Evolutionary conservation across 1,284 basidiomycete genomes (phyloP).

Genomic region (Phylloporus gajari): DNA sequence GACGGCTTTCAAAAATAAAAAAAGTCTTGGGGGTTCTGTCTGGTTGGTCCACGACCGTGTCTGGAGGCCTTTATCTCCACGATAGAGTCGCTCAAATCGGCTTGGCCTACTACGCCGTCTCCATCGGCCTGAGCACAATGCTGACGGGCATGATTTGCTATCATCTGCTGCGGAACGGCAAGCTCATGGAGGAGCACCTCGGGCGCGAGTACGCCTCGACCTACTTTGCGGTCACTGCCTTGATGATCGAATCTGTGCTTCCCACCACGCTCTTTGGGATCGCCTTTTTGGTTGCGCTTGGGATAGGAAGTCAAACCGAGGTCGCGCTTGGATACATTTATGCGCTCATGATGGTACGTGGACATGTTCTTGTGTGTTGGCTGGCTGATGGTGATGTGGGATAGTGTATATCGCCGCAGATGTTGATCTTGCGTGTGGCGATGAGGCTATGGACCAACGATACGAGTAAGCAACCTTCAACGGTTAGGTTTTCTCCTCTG

Average conservation of each 20-base stretch:
- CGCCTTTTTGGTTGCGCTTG: constrained; percentile 15
- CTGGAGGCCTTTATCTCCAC: constrained; percentile 10
- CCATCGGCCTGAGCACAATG: constrained; percentile 16
- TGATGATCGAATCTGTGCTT: constrained; percentile 26
- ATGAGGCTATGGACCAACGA: constrained; percentile 20
- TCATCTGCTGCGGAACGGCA: constrained; percentile 15
- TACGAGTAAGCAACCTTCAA: not conserved
- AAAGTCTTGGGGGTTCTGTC: constrained; percentile 16
- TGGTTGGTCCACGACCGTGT: not conserved
- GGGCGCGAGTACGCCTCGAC: constrained; percentile 12
- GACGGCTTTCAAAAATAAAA: not conserved
- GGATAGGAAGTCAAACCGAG: not conserved
- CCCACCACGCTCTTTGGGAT: constrained; percentile 21
- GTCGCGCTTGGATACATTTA: constrained; percentile 2
- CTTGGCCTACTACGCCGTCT: constrained; percentile 14
- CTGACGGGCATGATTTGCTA: constrained; percentile 10
- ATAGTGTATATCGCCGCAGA: constrained; percentile 37
- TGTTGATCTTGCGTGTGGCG: constrained; percentile 31
- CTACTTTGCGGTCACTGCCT: constrained; percentile 14
- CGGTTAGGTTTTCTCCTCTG: constrained; percentile 11
- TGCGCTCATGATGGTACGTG: constrained; percentile 9
- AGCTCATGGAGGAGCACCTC: constrained; percentile 7
- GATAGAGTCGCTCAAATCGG: constrained; percentile 5
- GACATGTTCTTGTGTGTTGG: too few species aligned
- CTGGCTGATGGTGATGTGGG: too few species aligned